Conservation (phyloP, 2,329 filamentous ascomycete species). For the Dryadomyces quercus-mongolicae region DNA sequence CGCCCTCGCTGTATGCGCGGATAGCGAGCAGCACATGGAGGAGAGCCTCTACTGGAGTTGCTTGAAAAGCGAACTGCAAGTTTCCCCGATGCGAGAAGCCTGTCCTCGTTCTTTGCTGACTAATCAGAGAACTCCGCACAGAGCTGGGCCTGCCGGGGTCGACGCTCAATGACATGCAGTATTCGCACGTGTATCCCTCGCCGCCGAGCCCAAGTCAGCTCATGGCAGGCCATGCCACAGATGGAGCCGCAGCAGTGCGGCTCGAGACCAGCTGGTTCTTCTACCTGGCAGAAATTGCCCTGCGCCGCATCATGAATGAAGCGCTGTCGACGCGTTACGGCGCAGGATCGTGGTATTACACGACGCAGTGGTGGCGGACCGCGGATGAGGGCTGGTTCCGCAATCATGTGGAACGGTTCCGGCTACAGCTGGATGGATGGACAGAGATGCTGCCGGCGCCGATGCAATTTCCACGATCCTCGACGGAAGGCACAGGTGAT, state of each 20-base stretch:
- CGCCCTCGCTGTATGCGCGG: not conserved
- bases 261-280: slow-evolving; percentile 33
- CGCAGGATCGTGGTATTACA: not conserved
- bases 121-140: not conserved
- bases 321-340: slow-evolving; percentile 13
- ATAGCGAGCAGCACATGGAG: slow-evolving; percentile 15
- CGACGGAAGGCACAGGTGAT: slow-evolving; percentile 18
- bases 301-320: slow-evolving; percentile 25
- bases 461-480: slow-evolving; percentile 10
- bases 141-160: slow-evolving; percentile 2
- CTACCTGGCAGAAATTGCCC: slow-evolving; percentile 41
- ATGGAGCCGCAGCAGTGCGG: not conserved
- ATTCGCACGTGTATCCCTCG: slow-evolving; percentile 1
- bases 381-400: not conserved
- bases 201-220: not conserved
- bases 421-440: not conserved
- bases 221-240: not conserved
- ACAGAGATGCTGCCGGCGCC: not conserved
- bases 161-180: slow-evolving; percentile 4
- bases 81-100: not conserved
- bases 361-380: not conserved
- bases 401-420: not conserved
- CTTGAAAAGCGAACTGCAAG: slow-evolving; percentile 37
- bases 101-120: not conserved
- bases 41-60: slow-evolving; percentile 42